Evolutionary conservation across 495 filamentous ascomycete species (phyloP), one percentile per base, ranked within the genome.

Genomic region (Ascobolus immersus): DNA sequence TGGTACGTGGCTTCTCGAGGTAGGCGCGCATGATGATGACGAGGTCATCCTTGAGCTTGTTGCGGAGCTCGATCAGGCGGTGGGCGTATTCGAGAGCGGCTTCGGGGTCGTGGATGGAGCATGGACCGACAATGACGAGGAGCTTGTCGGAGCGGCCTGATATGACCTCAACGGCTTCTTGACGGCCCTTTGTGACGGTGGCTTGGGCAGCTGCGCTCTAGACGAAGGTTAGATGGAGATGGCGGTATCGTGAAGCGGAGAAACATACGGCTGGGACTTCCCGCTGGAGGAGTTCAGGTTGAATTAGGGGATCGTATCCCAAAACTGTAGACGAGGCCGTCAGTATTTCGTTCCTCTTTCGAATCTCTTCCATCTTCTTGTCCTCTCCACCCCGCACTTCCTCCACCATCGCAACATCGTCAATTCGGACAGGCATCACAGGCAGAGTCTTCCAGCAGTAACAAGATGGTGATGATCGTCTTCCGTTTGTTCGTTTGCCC

Each of bases 1-100:
- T 96, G n/a, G 86, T 96, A 25, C 86, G 73, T 19, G 86, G 86
- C 62, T 96, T 96, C 65, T 96, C 86, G 14, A 96, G 75, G 61
- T 96, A 96, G 50, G 86, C 80, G 39, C 86, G 77, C 86, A 96
- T 96, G 50, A 96, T 72, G 49, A 96, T 72, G 43, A 68, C 71
- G 21, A 96, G 62, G 50, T 94, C 84, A 40, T 71, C 67, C 36
- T 67, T 65, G 31, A 91, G 70, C 55, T 71, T 73, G 18, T 67
- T 60, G 18, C 75, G 61, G 15, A 92, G 55, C 18, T 61, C 58
- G 56, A 79, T 79, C 24, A 96, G 61, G 24, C 71, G 69, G 19
- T 57, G 45, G 42, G 73, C 72, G 55, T 96, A 96, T 52, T 93
- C 86, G 39, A 84, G 62, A 2, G 86, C 86, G 8, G 67, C 69